Evolutionary conservation across 257 asterid genomes (phyloP).

Genomic region (Fraxinus cuspidata): DNA sequence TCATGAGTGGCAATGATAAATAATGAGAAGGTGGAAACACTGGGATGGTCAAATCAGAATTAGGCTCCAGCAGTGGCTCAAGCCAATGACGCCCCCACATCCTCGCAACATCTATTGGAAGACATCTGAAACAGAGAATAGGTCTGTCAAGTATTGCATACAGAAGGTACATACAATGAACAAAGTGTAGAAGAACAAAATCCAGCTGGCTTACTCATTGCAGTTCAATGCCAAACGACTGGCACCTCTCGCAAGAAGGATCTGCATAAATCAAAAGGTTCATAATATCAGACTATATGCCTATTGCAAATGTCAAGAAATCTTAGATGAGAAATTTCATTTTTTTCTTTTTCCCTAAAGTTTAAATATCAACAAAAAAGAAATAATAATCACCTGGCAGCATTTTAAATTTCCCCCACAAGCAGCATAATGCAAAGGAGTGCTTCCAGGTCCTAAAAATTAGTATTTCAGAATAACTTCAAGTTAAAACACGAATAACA

Average conservation of each 20-base stretch:
- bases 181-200: conserved; percentile 12
- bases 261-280: conserved; percentile 46
- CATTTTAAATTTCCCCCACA: conserved; percentile 95
- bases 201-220: conserved; percentile 63
- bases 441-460: conserved; percentile 88
- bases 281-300: background rate
- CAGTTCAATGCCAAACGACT: conserved; percentile 87
- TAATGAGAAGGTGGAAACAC: conserved; percentile 75
- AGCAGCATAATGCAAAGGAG: conserved; percentile 97
- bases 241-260: conserved; percentile 85
- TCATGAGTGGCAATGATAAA: conserved; percentile 85
- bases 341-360: background rate
- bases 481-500: background rate
- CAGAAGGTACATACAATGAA: background rate
- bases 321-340: background rate
- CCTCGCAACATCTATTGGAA: conserved; percentile 87
- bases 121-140: conserved; percentile 68
- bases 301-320: conserved; percentile 11
- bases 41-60: conserved; percentile 62
- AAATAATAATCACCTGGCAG: conserved; percentile 72
- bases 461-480: background rate
- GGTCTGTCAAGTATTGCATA: conserved; percentile 6
- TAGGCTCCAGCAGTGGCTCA: conserved; percentile 74
- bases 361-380: conserved; percentile 3
- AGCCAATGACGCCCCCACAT: conserved; percentile 99